Base-by-base conservation (phyloP, 1,139 yeast species). In the Saccharomyces hybrid region DNA sequence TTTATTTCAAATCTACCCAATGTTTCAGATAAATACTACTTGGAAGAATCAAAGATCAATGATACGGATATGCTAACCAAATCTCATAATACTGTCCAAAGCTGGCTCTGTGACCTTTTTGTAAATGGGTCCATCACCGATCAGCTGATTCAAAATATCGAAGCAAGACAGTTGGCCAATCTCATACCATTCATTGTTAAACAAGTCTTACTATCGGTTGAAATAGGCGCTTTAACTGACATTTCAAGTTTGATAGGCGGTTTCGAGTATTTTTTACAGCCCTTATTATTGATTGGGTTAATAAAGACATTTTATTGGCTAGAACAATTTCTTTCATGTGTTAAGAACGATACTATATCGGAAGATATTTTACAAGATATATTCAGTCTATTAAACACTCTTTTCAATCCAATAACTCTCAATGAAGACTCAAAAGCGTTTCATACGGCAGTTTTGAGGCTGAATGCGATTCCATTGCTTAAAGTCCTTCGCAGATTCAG, bases 91-190 rank as follows among this genome's bases (percentile, higher is more conserved):
- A 74, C 85, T 11, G 70, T 88, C 31, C 81, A 81, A 50, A 86
- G 82, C 46, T 91, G 98, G 98, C 79, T 88, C 47, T 75, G 79
- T 47, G 93, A 95, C 1, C 70, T 91, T 49, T 90, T 88, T 70
- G 91, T 88, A 57, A 81, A 88, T 47, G 95, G 90, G 53, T 96
- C 97, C 2, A 80, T 91, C 47, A 83, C 96, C 0, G 97, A 91
- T 68, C 91, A 86, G 38, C 73, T 90, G 54, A 81, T 90, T 65
- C 80, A 83, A 60, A 75, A 83, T 4, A 81, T 88, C 2, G 76
- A 83, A 19, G 79, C 86, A 26, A 81, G 83, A 61, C 93, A 88
- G 56, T 79, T 88, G 51, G 81, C 86, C 56, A 77, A 78, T 46
- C 69, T 91, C 48, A 79, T 89, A 14, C 95, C 97, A 0, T 75